Evolutionary conservation across 2,329 filamentous ascomycete genomes (phyloP).

Genomic region (Stromatinia cepivora): DNA sequence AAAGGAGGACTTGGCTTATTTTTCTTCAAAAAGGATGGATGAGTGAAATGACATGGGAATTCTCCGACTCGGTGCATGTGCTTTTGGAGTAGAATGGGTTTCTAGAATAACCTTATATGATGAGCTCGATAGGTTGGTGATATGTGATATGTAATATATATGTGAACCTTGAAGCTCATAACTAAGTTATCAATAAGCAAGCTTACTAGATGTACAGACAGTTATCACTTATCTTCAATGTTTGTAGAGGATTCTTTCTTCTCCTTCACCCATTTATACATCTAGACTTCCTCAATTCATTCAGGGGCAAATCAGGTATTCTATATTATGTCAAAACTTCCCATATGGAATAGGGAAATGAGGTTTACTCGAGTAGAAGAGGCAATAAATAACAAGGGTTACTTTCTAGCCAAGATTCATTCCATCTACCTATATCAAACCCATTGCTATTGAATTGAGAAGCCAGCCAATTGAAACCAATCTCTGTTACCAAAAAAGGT

Average conservation of each 20-base stretch:
- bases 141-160: neutral
- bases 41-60: neutral
- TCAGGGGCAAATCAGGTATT: neutral
- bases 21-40: neutral
- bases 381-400: neutral
- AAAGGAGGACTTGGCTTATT: constrained; percentile 7
- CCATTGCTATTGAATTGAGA: neutral
- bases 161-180: neutral
- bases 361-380: neutral
- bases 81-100: neutral
- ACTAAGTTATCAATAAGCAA: neutral
- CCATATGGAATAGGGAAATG: neutral
- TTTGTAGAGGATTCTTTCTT: neutral
- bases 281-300: neutral
- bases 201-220: neutral
- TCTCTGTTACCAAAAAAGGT: neutral
- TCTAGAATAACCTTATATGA: neutral
- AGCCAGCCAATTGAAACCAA: neutral
- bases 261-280: neutral
- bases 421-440: neutral
- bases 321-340: neutral
- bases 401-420: neutral
- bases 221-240: neutral
- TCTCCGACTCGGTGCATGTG: neutral
- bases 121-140: neutral